A percentile compares a stretch with the other conserved stretches of the same genome.
Conservation (phyloP, 2,329 filamentous ascomycete species). For the Orbilia brochopaga region DNA sequence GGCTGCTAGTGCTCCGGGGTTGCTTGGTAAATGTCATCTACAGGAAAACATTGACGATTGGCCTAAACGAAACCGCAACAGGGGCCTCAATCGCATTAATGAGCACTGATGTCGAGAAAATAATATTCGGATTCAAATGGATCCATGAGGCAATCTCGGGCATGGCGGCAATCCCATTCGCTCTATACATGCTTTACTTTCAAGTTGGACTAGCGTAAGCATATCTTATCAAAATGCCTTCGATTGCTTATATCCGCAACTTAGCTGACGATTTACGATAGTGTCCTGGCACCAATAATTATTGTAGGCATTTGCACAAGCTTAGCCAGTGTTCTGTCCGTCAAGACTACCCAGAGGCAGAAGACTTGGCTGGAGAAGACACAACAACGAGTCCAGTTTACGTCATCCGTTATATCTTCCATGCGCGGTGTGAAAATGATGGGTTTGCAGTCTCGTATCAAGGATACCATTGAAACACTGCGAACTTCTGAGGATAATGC, state of each 20-base stretch:
- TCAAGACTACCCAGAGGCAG: slow-evolving; percentile 26
- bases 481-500: slow-evolving; percentile 36
- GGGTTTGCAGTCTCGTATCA: slow-evolving; percentile 30
- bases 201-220: slow-evolving; percentile 57
- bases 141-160: slow-evolving; percentile 60
- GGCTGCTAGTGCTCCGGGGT: slow-evolving; percentile 56
- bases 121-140: slow-evolving; percentile 57
- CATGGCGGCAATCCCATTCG: slow-evolving; percentile 56
- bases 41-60: slow-evolving; percentile 56
- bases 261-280: slow-evolving; percentile 1
- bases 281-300: slow-evolving; percentile 12
- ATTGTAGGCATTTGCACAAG: slow-evolving; percentile 10
- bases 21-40: slow-evolving; percentile 58
- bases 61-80: slow-evolving; percentile 57
- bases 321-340: slow-evolving; percentile 28
- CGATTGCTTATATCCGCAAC: slow-evolving; percentile 42
- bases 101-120: slow-evolving; percentile 62
- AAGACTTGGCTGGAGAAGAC: slow-evolving; percentile 43
- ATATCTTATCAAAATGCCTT: slow-evolving; percentile 11
- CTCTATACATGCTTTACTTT: slow-evolving; percentile 57
- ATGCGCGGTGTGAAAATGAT: slow-evolving; percentile 49
- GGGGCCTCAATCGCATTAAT: slow-evolving; percentile 61
- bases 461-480: slow-evolving; percentile 20
- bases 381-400: slow-evolving; percentile 46
- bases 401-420: slow-evolving; percentile 44